A percentile compares a stretch with the other conserved stretches of the same genome.
phyloP scores from a whole-genome alignment of 208 protist genomes.

The Acanthamoeba rhysodes region DNA sequence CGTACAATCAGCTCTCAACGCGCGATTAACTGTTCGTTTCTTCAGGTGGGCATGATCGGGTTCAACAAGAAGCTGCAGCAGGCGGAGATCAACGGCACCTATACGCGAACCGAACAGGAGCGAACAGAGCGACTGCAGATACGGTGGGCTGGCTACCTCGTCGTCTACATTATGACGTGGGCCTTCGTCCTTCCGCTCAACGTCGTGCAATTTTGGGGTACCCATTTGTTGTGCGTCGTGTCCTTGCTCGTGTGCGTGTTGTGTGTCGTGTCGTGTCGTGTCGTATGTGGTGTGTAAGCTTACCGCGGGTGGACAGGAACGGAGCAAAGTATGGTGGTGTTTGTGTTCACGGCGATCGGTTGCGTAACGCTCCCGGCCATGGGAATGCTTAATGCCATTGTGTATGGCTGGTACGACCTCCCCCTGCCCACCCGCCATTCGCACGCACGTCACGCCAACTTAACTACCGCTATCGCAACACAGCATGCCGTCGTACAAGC shows the following conservation, averaged over 20 bases:
- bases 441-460: background rate
- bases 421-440: background rate
- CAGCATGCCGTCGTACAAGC: constrained; percentile 45
- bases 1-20: background rate
- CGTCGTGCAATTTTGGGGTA: constrained; percentile 40
- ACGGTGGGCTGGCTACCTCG: constrained; percentile 26
- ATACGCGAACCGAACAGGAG: constrained; percentile 20
- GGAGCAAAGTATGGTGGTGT: constrained; percentile 11
- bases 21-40: background rate
- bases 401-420: background rate
- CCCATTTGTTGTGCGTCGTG: no score
- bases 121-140: constrained; percentile 55
- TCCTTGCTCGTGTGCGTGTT: background rate
- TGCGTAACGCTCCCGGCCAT: constrained; percentile 11
- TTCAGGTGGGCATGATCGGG: constrained; percentile 37
- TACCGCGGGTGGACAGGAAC: background rate
- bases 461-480: background rate
- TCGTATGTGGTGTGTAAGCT: no score
- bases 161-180: constrained; percentile 41
- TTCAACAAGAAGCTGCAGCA: constrained; percentile 64
- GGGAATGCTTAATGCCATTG: constrained; percentile 6
- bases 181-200: constrained; percentile 25
- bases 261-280: background rate
- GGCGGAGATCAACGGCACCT: constrained; percentile 55
- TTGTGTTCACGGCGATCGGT: constrained; percentile 27